Percentiles rank a stretch among this genome's conserved stretches.
Conservation (phyloP, 2,329 filamentous ascomycete genomes). For the Neoarthrinium moseri region DNA sequence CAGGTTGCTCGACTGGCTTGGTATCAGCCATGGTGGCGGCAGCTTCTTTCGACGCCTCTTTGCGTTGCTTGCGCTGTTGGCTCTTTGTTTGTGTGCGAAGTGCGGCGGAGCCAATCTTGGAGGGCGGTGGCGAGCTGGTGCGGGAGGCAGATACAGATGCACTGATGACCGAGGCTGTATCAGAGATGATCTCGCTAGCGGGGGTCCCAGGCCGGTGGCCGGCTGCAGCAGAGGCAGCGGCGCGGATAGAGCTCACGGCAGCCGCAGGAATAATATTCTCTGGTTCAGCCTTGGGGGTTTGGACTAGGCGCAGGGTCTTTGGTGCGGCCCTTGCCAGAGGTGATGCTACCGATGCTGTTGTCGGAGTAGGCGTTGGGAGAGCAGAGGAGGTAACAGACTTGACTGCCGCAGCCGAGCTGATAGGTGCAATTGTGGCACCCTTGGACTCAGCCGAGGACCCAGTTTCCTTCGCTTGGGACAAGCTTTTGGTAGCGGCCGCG, state of each 20-base stretch:
- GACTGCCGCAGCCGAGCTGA: constrained; percentile 29
- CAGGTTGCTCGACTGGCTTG: constrained; percentile 49
- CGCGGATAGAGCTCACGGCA: constrained; percentile 27
- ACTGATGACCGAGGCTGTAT: constrained; percentile 73
- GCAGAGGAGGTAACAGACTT: constrained; percentile 32
- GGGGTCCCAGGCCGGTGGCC: constrained; percentile 67
- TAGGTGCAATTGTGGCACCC: constrained; percentile 25
- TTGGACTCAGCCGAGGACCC: constrained; percentile 22
- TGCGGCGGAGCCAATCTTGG: constrained; percentile 66
- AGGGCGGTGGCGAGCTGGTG: constrained; percentile 68
- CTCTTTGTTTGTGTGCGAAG: constrained; percentile 73
- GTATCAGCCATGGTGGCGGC: constrained; percentile 52
- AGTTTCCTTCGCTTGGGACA: constrained; percentile 16
- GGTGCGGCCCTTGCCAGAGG: constrained; percentile 52
- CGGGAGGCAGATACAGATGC: constrained; percentile 67
- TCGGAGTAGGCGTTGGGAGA: constrained; percentile 48
- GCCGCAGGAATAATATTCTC: constrained; percentile 36
- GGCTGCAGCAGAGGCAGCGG: constrained; percentile 26
- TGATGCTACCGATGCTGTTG: constrained; percentile 49
- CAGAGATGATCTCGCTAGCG: constrained; percentile 71
- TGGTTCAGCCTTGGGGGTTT: constrained; percentile 62
- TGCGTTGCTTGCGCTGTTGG: constrained; percentile 74
- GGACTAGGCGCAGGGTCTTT: constrained; percentile 69
- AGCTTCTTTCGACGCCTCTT: constrained; percentile 65
- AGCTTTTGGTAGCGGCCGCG: constrained; percentile 43